Percentiles rank a stretch among this genome's conserved stretches.
Evolutionary conservation across 83 land plant species (phyloP).

Genomic region (Isoetes engelmannii): DNA sequence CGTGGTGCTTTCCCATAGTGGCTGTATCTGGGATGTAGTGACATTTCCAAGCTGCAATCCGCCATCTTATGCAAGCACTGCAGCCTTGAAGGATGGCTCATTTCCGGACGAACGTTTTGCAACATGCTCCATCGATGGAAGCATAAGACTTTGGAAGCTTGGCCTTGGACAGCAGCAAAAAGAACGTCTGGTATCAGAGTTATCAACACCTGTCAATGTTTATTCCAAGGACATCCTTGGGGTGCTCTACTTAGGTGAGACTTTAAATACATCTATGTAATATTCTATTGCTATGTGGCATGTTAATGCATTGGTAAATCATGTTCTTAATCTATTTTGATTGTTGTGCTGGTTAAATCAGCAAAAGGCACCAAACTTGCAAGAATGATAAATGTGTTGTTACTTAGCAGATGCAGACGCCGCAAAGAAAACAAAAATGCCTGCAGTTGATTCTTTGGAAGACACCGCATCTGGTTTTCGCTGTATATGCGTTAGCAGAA

Average conservation of each 20-base stretch:
- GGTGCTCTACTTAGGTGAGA: slow-evolving; percentile 36
- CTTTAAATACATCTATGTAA: neutral
- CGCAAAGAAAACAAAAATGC: slow-evolving; percentile 13
- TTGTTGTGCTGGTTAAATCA: neutral
- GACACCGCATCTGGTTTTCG: slow-evolving; percentile 45
- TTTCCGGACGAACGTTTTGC: slow-evolving; percentile 32
- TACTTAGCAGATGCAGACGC: slow-evolving; percentile 42
- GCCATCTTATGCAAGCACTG: no score
- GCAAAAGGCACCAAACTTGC: neutral
- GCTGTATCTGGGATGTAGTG: slow-evolving; percentile 68
- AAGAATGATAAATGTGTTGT: neutral
- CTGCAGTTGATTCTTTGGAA: slow-evolving; percentile 11
- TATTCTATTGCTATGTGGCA: neutral
- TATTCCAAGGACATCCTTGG: slow-evolving; percentile 37
- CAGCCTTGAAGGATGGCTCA: no score
- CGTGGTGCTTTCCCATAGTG: slow-evolving; percentile 47
- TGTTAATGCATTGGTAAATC: neutral
- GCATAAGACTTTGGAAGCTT: slow-evolving; percentile 60
- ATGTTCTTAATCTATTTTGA: neutral
- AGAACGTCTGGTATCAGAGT: neutral
- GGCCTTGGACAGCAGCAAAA: slow-evolving; percentile 15
- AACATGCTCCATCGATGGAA: slow-evolving; percentile 77
- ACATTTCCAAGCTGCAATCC: slow-evolving; percentile 31
- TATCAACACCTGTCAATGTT: slow-evolving; percentile 20
- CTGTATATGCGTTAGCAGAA: slow-evolving; percentile 53